Percentiles rank a stretch among this genome's conserved stretches.
These are phyloP conservation scores for Polyporus tsugae DNA, from an alignment of 1,284 basidiomycete genomes.

Conservation along the genomic window DNA sequence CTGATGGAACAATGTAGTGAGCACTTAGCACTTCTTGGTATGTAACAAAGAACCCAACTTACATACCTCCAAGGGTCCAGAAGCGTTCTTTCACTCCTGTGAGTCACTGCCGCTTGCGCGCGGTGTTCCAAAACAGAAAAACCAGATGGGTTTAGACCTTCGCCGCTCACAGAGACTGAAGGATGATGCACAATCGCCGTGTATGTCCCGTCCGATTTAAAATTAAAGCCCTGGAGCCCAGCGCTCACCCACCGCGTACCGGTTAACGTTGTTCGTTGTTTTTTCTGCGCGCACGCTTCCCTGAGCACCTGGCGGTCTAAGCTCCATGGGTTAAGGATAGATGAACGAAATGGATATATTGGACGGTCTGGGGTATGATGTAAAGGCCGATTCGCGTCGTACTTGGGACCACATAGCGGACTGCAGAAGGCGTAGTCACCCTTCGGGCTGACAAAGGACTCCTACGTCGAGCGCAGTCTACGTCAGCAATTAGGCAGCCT, in stretches of 20 bases:
- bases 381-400: neutral
- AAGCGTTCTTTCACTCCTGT: neutral
- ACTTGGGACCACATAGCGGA: too few relatives aligned
- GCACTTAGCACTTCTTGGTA: neutral
- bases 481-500: neutral
- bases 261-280: neutral
- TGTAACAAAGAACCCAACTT: slow-evolving; percentile 1
- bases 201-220: neutral
- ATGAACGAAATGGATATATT: slow-evolving; percentile 3
- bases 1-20: neutral
- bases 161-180: neutral
- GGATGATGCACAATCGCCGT: neutral
- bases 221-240: neutral
- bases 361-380: neutral
- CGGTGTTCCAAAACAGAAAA: neutral
- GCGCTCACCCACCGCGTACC: too few relatives aligned
- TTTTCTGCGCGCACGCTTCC: neutral
- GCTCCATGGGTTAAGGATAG: neutral
- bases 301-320: neutral
- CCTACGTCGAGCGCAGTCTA: neutral
- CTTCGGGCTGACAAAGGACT: neutral
- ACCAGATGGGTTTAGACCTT: neutral
- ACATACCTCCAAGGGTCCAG: neutral
- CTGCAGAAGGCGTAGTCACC: neutral
- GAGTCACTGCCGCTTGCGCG: neutral